These are phyloP conservation scores for Spinacia oleracea DNA, from an alignment of 179 eudicot species.

Conservation along the genomic window DNA sequence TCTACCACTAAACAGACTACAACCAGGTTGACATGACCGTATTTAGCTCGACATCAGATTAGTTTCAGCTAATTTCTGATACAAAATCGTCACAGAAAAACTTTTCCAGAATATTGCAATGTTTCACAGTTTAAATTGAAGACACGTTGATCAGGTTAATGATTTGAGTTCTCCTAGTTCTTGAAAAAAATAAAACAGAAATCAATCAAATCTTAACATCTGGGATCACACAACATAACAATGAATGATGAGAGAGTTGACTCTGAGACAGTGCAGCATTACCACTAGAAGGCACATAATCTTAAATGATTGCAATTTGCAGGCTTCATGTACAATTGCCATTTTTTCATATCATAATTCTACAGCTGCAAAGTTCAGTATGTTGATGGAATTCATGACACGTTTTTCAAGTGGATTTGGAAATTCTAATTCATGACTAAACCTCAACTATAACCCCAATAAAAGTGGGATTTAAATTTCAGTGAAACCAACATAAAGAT, in stretches of 20 bases:
- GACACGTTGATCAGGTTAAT: neutral
- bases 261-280: neutral
- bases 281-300: no score
- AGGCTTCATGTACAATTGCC: neutral
- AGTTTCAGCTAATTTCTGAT: neutral
- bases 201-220: neutral
- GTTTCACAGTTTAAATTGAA: neutral
- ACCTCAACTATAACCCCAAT: neutral
- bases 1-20: neutral
- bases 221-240: neutral
- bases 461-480: neutral
- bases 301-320: no score
- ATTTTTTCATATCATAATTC: neutral
- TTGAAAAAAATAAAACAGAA: neutral
- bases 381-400: neutral
- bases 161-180: neutral
- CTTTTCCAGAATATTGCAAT: neutral
- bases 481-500: no score
- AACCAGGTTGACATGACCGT: neutral
- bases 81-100: neutral
- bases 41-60: neutral
- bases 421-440: neutral
- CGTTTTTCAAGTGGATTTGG: neutral
- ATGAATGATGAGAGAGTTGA: no score
- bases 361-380: neutral